phyloP scores from a whole-genome alignment of 1,284 basidiomycete species.

The Cryptococcus wingfieldii region DNA sequence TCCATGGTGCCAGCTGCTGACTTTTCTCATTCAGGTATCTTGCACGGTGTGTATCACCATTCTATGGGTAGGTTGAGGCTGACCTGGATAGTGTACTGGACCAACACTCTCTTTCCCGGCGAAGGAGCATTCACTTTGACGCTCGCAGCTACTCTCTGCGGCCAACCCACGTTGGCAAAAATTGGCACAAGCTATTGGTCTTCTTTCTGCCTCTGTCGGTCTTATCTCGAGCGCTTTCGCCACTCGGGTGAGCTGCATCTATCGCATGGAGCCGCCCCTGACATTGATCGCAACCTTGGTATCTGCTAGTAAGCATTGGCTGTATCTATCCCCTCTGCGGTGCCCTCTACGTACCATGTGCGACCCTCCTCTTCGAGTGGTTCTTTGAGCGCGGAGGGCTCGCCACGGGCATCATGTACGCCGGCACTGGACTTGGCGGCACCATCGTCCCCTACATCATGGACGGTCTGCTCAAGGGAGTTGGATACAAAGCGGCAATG shows the following conservation, averaged over 20 bases:
- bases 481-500: conserved; percentile 47
- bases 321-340: conserved; percentile 41
- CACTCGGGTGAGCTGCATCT: conserved; percentile 19
- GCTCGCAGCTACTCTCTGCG: conserved; percentile 39
- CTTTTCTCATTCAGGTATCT: too few species aligned
- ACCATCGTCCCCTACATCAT: conserved; percentile 45
- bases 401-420: conserved; percentile 45
- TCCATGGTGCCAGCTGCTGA: too few species aligned
- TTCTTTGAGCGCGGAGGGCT: conserved; percentile 42
- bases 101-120: conserved; percentile 34
- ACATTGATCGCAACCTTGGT: conserved; percentile 28
- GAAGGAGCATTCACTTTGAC: conserved; percentile 37
- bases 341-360: conserved; percentile 45
- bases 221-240: conserved; percentile 41
- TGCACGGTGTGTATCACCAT: too few species aligned
- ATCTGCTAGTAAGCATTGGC: conserved; percentile 44
- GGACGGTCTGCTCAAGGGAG: conserved; percentile 29
- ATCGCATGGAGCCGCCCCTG: neutral
- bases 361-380: conserved; percentile 46
- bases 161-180: conserved; percentile 29
- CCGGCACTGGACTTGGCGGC: conserved; percentile 45
- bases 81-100: conserved; percentile 32
- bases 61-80: too few species aligned
- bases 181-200: conserved; percentile 26
- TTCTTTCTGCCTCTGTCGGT: conserved; percentile 24